phyloP scores from a whole-genome alignment of 2,329 filamentous ascomycete genomes.

The Alternaria rosae region DNA sequence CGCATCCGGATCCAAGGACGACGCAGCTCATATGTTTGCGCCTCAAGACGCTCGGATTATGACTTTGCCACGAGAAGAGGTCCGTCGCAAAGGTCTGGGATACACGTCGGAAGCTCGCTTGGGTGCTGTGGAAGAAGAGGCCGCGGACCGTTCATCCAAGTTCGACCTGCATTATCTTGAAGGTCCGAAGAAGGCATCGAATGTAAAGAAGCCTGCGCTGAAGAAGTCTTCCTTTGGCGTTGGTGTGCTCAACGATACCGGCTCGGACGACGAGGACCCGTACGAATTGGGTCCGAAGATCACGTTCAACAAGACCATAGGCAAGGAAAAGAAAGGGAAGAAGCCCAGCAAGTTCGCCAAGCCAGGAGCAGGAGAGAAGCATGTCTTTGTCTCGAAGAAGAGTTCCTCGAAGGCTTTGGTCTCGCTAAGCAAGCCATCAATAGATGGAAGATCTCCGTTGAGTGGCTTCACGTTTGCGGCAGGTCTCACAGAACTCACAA shows the following conservation, averaged over 20 bases:
- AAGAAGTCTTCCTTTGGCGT: conserved; percentile 83
- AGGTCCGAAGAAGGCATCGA: conserved; percentile 20
- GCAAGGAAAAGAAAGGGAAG: conserved; percentile 79
- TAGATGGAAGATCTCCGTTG: conserved; percentile 81
- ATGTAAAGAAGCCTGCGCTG: conserved; percentile 51
- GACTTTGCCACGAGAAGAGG: conserved; percentile 68
- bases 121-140: conserved; percentile 37
- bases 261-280: conserved; percentile 93
- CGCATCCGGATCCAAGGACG: conserved; percentile 47
- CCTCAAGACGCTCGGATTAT: conserved; percentile 80
- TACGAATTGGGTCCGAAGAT: conserved; percentile 92
- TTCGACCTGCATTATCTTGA: conserved; percentile 37
- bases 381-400: conserved; percentile 79
- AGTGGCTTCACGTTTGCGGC: conserved; percentile 78
- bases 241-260: conserved; percentile 88
- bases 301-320: conserved; percentile 82
- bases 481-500: conserved; percentile 52
- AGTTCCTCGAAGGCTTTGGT: conserved; percentile 53
- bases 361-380: conserved; percentile 69
- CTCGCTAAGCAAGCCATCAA: conserved; percentile 68
- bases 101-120: conserved; percentile 67
- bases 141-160: conserved; percentile 18
- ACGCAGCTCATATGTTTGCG: conserved; percentile 75
- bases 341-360: conserved; percentile 63
- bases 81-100: conserved; percentile 73